Conservation (phyloP, 331 rosid genomes). For the Stylosanthes scabra region DNA sequence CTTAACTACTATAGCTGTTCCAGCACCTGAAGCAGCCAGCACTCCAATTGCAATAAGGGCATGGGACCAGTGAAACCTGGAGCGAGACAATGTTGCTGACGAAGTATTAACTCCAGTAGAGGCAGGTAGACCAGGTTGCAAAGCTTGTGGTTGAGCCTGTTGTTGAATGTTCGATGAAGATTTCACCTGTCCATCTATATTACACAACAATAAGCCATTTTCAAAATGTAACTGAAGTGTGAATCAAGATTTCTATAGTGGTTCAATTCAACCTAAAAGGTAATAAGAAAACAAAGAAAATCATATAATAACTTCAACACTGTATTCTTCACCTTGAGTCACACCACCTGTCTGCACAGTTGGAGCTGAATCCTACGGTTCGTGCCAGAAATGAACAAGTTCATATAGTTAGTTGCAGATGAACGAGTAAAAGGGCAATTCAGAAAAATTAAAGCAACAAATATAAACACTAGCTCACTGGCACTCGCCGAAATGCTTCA, state of each 20-base stretch:
- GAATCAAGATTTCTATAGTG: constrained; percentile 13
- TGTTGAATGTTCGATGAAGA: constrained; percentile 58
- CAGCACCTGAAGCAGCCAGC: constrained; percentile 81
- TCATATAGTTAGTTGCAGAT: constrained; percentile 25
- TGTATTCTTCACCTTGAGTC: constrained; percentile 67
- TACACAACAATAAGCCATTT: constrained; percentile 37
- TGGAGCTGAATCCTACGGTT: constrained; percentile 78
- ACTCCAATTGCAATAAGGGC: constrained; percentile 75
- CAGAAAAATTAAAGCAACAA: not conserved
- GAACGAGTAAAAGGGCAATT: constrained; percentile 1
- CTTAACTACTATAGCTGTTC: constrained; percentile 82
- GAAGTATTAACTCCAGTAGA: constrained; percentile 49
- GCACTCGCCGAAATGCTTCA: constrained; percentile 91
- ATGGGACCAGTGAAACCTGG: constrained; percentile 84
- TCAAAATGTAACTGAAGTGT: constrained; percentile 29
- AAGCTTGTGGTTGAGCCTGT: constrained; percentile 50
- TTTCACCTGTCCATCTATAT: constrained; percentile 65
- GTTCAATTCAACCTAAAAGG: constrained; percentile 19
- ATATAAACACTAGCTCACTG: constrained; percentile 56
- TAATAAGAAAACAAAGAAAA: not conserved
- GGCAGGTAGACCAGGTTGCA: constrained; percentile 60
- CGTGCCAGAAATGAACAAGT: constrained; percentile 13
- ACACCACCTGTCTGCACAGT: constrained; percentile 60
- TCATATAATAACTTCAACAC: constrained; percentile 19
- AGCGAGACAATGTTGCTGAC: constrained; percentile 46